Evolutionary conservation across 2,329 filamentous ascomycete species (phyloP), one percentile per base, ranked within the genome.

Genomic region (Cladosporium sp.): DNA sequence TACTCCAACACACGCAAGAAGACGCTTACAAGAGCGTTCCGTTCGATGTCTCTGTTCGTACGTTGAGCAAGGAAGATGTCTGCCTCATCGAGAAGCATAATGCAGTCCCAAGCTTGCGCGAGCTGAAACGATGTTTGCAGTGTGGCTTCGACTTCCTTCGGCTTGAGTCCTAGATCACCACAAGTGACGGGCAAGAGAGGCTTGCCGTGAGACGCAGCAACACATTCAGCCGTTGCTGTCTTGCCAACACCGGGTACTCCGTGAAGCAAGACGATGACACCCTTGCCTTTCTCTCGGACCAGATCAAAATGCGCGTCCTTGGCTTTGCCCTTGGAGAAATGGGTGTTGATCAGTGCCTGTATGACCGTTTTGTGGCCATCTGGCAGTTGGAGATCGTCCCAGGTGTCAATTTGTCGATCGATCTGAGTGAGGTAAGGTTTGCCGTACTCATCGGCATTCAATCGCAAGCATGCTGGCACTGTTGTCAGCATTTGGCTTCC

Each of bases 61-160:
- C 58, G 49, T n/a, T 54, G 42, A 11, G 56, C 59, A 7, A 66
- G 54, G 35, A 71, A 72, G 5, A 68, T 62, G 50, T 72, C 68
- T 7, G 66, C 68, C 53, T 72, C 64, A 53, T 72, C 68, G 6
- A 72, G 56, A 4, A 72, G 62, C 3, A 72, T 54, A 2, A 72
- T 58, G 6, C 58, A 59, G 11, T 56, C 51, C 61, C 62, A 62
- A 1, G 33, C 22, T 38, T 57, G 43, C 6, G 57, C 59, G 3
- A 62, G 50, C 7, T 50, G 27, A 20, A 62, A 53, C 12, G 53
- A 50, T 13, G 50, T 50, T 9, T 35, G 38, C 5, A 63, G 52
- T 4, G 51, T 30, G 12, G 53, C 42, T 42, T 61, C 58, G 9
- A 61, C 52, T 3, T 15, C 38, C 6, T 41, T 27, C 6, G 50